Evolutionary conservation across 225 moss, liverwort and hornwort species (phyloP).

Genomic region (Pseudisothecium myosuroides): DNA sequence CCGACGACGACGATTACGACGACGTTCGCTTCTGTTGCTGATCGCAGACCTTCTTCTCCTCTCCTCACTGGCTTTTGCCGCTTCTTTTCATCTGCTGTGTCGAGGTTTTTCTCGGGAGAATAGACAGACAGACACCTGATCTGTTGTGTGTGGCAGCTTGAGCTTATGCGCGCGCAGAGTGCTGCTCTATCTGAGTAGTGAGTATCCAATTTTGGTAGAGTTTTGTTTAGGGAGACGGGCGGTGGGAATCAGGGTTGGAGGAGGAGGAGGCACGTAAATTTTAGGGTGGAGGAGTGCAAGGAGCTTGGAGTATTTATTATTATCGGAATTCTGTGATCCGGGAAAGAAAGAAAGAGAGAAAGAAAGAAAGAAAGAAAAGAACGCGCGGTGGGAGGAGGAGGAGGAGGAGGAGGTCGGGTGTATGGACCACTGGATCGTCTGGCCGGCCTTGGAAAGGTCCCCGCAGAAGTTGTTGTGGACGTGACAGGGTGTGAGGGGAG

Average conservation of each 20-base stretch:
- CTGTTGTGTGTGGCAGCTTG: not conserved
- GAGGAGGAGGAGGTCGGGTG: not conserved
- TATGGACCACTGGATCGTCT: not conserved
- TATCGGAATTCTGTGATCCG: not conserved
- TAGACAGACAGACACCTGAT: too few species aligned
- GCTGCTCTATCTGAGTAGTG: not conserved
- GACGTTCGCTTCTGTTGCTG: not conserved
- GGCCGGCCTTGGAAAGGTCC: not conserved
- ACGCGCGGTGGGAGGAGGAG: not conserved
- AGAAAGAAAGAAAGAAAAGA: not conserved
- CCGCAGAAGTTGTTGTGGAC: not conserved
- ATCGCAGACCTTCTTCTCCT: not conserved
- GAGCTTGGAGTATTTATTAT: not conserved
- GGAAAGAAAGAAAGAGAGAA: not conserved
- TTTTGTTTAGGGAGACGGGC: not conserved
- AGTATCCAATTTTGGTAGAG: not conserved
- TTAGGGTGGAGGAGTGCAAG: not conserved
- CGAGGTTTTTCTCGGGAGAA: not conserved
- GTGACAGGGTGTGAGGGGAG: not conserved
- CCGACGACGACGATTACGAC: not conserved
- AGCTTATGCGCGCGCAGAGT: not conserved
- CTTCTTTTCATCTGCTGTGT: not conserved
- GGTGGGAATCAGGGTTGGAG: conserved; percentile 3
- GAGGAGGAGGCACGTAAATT: not conserved
- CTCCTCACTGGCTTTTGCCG: not conserved